Percentiles rank a stretch among this genome's conserved stretches.
Conservation (phyloP, 805 yeast species). For the Clavispora asparagi region DNA sequence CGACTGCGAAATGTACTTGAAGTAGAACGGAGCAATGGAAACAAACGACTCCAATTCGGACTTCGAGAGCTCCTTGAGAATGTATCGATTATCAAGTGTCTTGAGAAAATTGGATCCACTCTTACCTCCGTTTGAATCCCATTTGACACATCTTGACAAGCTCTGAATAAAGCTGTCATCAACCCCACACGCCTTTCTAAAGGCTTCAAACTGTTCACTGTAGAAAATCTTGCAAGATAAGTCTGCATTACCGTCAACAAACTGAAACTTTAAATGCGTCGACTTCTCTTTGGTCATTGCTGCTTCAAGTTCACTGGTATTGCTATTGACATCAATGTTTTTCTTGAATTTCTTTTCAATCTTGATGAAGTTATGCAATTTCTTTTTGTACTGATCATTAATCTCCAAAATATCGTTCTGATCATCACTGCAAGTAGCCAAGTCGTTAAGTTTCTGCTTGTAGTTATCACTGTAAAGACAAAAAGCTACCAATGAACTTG, state of each 20-base stretch:
- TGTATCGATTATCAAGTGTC: slow-evolving; percentile 84
- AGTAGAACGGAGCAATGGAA: slow-evolving; percentile 93
- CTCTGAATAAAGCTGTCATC: slow-evolving; percentile 78
- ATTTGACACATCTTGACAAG: slow-evolving; percentile 85
- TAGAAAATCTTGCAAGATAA: slow-evolving; percentile 91
- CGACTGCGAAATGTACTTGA: slow-evolving; percentile 93
- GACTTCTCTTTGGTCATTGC: slow-evolving; percentile 79
- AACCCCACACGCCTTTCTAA: slow-evolving; percentile 77
- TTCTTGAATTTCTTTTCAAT: slow-evolving; percentile 39
- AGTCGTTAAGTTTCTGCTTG: slow-evolving; percentile 50
- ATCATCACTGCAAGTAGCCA: slow-evolving; percentile 15
- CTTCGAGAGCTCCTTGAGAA: slow-evolving; percentile 83
- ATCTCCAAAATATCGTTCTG: slow-evolving; percentile 18
- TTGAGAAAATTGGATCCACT: slow-evolving; percentile 93
- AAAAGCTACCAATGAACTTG: slow-evolving; percentile 89
- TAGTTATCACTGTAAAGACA: slow-evolving; percentile 86
- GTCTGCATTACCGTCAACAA: slow-evolving; percentile 76
- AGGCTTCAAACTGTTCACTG: slow-evolving; percentile 95
- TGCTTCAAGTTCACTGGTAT: slow-evolving; percentile 45
- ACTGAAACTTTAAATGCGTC: slow-evolving; percentile 87
- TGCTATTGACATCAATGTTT: slow-evolving; percentile 17
- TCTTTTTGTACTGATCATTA: slow-evolving; percentile 28
- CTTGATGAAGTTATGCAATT: slow-evolving; percentile 33
- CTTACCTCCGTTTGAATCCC: slow-evolving; percentile 97
- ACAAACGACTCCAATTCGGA: slow-evolving; percentile 90